Evolutionary conservation across 371 early-diverging fungal species (phyloP).

Genomic region (Choanephora cucurbitarum): DNA sequence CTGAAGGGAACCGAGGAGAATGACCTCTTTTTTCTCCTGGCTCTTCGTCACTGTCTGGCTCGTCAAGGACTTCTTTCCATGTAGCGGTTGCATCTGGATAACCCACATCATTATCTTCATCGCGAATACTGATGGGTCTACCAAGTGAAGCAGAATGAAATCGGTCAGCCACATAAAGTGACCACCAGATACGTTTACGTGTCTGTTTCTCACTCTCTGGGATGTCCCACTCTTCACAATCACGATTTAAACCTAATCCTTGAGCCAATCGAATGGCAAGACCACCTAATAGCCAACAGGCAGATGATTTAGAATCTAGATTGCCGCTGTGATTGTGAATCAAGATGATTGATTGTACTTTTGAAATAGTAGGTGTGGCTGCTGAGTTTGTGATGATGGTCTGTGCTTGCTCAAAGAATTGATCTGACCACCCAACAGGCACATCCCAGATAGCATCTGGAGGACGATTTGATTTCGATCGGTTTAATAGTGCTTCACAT

Average conservation of each 20-base stretch:
- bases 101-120: constrained; percentile 49
- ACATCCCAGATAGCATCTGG: constrained; percentile 45
- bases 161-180: constrained; percentile 43
- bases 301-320: constrained; percentile 48
- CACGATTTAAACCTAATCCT: constrained; percentile 39
- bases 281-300: constrained; percentile 46
- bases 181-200: constrained; percentile 51
- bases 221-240: constrained; percentile 50
- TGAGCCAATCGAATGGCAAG: constrained; percentile 43
- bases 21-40: constrained; percentile 11
- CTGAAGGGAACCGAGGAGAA: constrained; percentile 39
- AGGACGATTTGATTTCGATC: constrained; percentile 20
- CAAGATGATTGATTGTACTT: constrained; percentile 46
- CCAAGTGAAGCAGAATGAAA: constrained; percentile 49
- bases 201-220: constrained; percentile 48
- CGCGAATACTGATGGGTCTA: constrained; percentile 46
- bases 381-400: constrained; percentile 27
- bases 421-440: constrained; percentile 47
- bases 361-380: constrained; percentile 36
- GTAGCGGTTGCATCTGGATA: constrained; percentile 40
- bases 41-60: no score
- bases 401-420: constrained; percentile 47
- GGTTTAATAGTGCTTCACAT: constrained; percentile 30
- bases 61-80: constrained; percentile 47
- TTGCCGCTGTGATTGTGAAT: constrained; percentile 47